Conservation (phyloP, 108 stramenopile species). For the Nitzschia palea region DNA sequence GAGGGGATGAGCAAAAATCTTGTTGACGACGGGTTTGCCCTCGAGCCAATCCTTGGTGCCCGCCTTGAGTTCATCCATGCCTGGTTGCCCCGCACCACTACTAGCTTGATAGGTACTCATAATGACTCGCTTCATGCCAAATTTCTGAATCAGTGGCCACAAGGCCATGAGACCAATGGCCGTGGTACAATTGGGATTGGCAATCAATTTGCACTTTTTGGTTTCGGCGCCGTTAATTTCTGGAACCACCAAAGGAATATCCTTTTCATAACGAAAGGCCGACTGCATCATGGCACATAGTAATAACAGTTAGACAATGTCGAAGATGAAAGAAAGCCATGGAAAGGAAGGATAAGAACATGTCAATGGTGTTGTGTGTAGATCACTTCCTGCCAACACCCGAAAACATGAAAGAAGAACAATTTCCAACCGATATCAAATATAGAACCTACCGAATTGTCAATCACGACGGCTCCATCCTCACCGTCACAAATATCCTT, state of each 20-base stretch:
- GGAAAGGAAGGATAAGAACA: no score
- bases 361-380: no score
- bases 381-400: no score
- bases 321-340: no score
- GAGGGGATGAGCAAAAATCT: slow-evolving; percentile 93
- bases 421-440: no score
- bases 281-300: no score
- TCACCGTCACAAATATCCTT: slow-evolving; percentile 63
- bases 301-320: no score
- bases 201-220: slow-evolving; percentile 94
- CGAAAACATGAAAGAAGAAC: no score
- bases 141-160: slow-evolving; percentile 91
- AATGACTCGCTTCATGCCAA: slow-evolving; percentile 89
- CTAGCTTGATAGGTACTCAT: slow-evolving; percentile 97
- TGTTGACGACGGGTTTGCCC: slow-evolving; percentile 48
- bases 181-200: slow-evolving; percentile 99
- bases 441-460: slow-evolving; percentile 74
- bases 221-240: slow-evolving; percentile 94
- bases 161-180: slow-evolving; percentile 98
- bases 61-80: slow-evolving; percentile 94
- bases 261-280: slow-evolving; percentile 90
- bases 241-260: slow-evolving; percentile 93
- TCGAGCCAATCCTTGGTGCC: slow-evolving; percentile 81
- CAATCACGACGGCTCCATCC: slow-evolving; percentile 82
- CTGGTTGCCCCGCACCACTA: slow-evolving; percentile 87